Conservation (phyloP, 1,284 basidiomycete genomes). For the Wolfiporia cocos region DNA sequence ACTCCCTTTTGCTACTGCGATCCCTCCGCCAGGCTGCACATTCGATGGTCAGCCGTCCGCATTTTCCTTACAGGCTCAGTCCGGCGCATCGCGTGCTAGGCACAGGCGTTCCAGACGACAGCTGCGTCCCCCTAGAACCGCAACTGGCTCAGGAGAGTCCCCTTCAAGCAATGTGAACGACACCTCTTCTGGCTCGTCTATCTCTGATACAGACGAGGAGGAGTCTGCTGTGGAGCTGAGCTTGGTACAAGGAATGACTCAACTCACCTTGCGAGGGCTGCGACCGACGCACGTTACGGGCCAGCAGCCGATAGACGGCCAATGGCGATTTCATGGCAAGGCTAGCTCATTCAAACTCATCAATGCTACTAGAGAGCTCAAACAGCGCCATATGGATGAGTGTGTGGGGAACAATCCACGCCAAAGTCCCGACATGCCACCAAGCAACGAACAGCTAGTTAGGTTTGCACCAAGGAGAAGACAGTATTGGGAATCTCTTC, state of each 20-base stretch:
- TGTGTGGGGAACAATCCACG: conserved; percentile 10
- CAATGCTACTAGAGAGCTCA: conserved; percentile 44
- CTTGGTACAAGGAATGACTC: conserved; percentile 29
- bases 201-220: conserved; percentile 31
- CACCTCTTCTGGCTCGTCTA: conserved; percentile 10
- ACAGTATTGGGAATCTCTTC: conserved; percentile 16
- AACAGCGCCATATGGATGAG: conserved; percentile 41
- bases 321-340: conserved; percentile 54
- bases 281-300: conserved; percentile 19
- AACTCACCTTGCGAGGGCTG: conserved; percentile 33
- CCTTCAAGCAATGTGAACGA: too few relatives aligned
- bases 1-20: conserved; percentile 4
- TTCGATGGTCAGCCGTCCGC: not conserved
- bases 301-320: conserved; percentile 23
- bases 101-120: not conserved
- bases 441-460: conserved; percentile 7
- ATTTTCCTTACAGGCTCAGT: not conserved
- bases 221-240: conserved; percentile 24
- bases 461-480: conserved; percentile 9
- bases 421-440: conserved; percentile 9
- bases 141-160: not conserved
- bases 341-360: conserved; percentile 52
- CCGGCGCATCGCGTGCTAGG: not conserved
- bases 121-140: not conserved
- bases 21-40: conserved; percentile 1